Base-by-base conservation (phyloP, 2,329 filamentous ascomycete species). In the Colletotrichum cereale region DNA sequence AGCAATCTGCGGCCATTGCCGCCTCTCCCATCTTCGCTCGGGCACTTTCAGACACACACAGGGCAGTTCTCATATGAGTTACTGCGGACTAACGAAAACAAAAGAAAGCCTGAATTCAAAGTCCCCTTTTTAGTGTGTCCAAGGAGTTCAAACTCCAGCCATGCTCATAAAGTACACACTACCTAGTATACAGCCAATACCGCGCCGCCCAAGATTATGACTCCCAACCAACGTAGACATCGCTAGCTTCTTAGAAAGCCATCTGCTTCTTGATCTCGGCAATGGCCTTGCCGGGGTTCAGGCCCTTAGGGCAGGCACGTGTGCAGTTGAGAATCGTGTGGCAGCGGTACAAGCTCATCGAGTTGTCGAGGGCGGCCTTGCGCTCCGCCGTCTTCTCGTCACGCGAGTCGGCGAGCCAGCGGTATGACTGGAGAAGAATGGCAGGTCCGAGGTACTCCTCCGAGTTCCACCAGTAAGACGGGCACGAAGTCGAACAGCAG, bases 381-480 rank as follows among this genome's bases (percentile, higher is more conserved):
- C 96, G 92, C 89, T 97, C 91, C 71, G 89, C 91, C 78, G 88
- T 97, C 83, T 90, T 91, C 90, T 98, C 93, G 82, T 99, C 96
- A 84, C 96, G 92, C 53, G 94, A 97, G 83, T 99, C 96, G 80
- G 92, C 93, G 76, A 99, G 88, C 96, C 96, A 99, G 81, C 96
- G 91, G 91, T 98, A 99, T 11, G 95, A 97, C 86, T 99, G 96
- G 76, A 99, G 91, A 64, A 99, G 92, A 73, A 99, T 94, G 76
- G 96, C 96, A 72, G 96, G 96, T 74, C 96, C 96, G 62, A 99
- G 93, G 87, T 99, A 99, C 84, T 98, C 95, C 86, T 98, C 95
- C 77, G 92, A 91, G 88, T 99, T 99, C 96, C 96, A 99, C 96
- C 96, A 99, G 89, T 99, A 99, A 24, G 95, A 98, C n/a, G 96